phyloP scores from a whole-genome alignment of 257 asterid species.

The Misopates orontium region DNA sequence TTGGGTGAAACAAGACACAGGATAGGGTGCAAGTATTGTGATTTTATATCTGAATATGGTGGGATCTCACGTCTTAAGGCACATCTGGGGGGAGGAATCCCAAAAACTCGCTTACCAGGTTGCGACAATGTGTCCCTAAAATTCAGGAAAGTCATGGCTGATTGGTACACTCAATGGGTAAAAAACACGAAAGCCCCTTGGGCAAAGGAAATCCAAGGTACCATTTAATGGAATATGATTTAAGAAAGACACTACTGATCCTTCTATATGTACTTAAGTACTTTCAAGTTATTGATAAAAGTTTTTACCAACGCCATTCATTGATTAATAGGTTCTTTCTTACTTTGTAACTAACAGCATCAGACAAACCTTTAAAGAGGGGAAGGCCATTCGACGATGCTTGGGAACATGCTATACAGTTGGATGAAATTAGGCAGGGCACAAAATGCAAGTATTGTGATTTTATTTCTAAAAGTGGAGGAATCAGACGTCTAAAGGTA shows the following conservation, averaged over 20 bases:
- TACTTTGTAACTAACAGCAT: not conserved
- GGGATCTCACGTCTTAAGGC: conserved; percentile 63
- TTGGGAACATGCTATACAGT: not conserved
- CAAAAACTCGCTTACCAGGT: conserved; percentile 35
- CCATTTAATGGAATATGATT: not conserved
- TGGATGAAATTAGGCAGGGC: not conserved
- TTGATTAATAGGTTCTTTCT: not conserved
- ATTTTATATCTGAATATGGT: conserved; percentile 49
- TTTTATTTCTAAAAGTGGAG: conserved; percentile 42
- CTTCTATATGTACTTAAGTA: no score
- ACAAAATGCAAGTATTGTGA: not conserved
- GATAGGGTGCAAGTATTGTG: conserved; percentile 54
- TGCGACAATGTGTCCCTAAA: conserved; percentile 46
- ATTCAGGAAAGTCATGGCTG: conserved; percentile 45
- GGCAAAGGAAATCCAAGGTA: conserved; percentile 46
- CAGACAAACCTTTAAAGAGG: not conserved
- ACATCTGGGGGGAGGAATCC: conserved; percentile 56
- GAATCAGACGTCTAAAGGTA: conserved; percentile 41
- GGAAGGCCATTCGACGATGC: not conserved
- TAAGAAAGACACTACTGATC: no score
- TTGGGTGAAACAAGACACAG: conserved; percentile 45
- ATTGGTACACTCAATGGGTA: conserved; percentile 40
- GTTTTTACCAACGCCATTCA: not conserved
- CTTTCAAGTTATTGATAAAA: not conserved
- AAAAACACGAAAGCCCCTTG: conserved; percentile 41